Conservation (phyloP, 805 yeast genomes). For the Spathaspora gorwiae region DNA sequence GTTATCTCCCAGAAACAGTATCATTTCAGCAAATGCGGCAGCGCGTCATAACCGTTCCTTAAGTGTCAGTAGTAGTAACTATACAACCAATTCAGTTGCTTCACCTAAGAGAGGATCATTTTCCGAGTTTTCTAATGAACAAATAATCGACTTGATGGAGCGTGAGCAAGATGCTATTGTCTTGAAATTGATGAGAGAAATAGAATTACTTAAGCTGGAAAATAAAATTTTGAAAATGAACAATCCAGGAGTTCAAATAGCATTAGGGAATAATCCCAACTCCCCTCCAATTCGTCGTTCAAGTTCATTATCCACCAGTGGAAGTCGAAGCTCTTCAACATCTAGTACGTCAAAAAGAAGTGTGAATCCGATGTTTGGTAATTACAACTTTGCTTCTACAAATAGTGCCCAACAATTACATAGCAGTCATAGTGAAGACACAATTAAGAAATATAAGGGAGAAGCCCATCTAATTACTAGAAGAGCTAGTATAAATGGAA, state of each 20-base stretch:
- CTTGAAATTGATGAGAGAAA: conserved; percentile 60
- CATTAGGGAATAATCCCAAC: neutral
- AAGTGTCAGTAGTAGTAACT: neutral
- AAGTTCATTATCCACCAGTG: conserved; percentile 1
- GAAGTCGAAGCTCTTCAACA: conserved; percentile 1
- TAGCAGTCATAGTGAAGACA: neutral
- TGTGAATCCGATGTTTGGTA: conserved; percentile 5
- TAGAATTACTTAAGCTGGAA: conserved; percentile 50
- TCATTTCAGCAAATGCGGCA: neutral
- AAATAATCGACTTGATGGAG: conserved; percentile 59
- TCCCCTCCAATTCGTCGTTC: conserved; percentile 3
- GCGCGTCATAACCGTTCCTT: conserved; percentile 1
- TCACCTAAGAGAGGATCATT: conserved; percentile 2
- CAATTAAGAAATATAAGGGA: conserved; percentile 3
- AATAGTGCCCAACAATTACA: neutral
- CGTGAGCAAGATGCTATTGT: conserved; percentile 75
- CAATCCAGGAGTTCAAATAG: conserved; percentile 1
- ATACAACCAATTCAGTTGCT: neutral
- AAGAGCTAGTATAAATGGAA: conserved; percentile 3
- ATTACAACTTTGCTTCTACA: neutral
- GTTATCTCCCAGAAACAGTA: conserved; percentile 9
- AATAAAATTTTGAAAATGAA: conserved; percentile 21
- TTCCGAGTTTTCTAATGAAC: conserved; percentile 27
- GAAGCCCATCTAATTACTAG: conserved; percentile 1
- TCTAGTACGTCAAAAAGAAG: neutral